phyloP scores from a whole-genome alignment of 1,284 basidiomycete species.

The Xerocomus amazonicus region DNA sequence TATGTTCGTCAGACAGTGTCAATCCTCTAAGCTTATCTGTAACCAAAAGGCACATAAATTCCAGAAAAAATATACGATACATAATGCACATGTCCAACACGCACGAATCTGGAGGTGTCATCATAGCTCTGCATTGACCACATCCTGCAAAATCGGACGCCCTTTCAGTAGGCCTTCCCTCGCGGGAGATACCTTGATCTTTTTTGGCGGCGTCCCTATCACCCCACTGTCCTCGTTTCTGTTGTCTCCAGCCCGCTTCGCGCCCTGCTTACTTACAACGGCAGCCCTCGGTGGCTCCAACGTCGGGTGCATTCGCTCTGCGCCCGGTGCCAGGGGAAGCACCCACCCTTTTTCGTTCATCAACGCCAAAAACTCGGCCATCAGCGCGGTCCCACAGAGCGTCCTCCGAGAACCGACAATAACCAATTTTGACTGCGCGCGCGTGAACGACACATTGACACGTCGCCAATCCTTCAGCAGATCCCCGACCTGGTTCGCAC shows the following conservation, averaged over 20 bases:
- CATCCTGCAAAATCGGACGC: conserved; percentile 55
- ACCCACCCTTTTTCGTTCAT: conserved; percentile 75
- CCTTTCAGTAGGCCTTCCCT: conserved; percentile 48
- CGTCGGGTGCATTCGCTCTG: conserved; percentile 50
- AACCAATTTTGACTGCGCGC: conserved; percentile 86
- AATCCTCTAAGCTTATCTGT: background rate
- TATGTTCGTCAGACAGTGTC: too few species aligned
- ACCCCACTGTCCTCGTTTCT: background rate
- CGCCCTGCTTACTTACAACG: conserved; percentile 8
- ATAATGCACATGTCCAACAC: background rate
- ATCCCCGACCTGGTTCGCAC: conserved; percentile 51
- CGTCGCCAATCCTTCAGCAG: conserved; percentile 92
- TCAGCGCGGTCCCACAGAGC: conserved; percentile 55
- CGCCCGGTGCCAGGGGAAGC: conserved; percentile 49
- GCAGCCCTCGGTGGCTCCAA: conserved; percentile 14
- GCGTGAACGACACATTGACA: conserved; percentile 95
- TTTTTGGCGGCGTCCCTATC: conserved; percentile 25
- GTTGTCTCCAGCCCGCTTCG: conserved; percentile 15
- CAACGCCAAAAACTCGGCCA: conserved; percentile 71
- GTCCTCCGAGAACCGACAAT: conserved; percentile 85
- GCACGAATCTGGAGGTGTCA: background rate
- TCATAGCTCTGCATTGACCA: conserved; percentile 42
- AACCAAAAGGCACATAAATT: background rate
- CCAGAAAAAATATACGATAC: background rate
- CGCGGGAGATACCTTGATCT: conserved; percentile 35